Conservation (phyloP, 495 filamentous ascomycete genomes). For the Penicillium salamii region DNA sequence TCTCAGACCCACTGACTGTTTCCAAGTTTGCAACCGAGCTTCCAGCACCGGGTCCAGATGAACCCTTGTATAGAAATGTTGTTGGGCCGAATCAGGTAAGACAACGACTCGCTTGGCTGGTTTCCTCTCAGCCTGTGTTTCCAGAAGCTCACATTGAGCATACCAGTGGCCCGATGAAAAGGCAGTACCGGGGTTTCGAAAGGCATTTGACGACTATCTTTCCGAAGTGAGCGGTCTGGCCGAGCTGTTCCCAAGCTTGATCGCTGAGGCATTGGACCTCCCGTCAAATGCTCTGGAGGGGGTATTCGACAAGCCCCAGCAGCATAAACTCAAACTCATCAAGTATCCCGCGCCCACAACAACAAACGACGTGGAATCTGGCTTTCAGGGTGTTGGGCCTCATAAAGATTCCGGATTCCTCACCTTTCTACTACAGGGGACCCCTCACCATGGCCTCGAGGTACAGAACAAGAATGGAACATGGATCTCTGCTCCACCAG, state of each 20-base stretch:
- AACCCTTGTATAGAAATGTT: slow-evolving; percentile 77
- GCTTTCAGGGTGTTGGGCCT: slow-evolving; percentile 70
- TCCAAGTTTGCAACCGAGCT: slow-evolving; percentile 58
- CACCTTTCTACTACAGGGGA: slow-evolving; percentile 83
- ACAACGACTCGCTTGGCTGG: too few relatives aligned
- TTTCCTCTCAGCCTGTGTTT: too few relatives aligned
- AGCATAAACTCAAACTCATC: slow-evolving; percentile 89
- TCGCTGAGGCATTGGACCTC: slow-evolving; percentile 84
- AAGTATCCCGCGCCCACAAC: slow-evolving; percentile 69
- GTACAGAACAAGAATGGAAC: slow-evolving; percentile 79
- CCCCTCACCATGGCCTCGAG: slow-evolving; percentile 76
- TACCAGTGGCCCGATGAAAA: slow-evolving; percentile 71
- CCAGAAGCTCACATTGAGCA: not conserved
- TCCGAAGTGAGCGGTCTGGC: slow-evolving; percentile 64
- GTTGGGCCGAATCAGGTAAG: slow-evolving; percentile 67
- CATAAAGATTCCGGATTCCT: slow-evolving; percentile 93
- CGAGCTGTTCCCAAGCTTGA: slow-evolving; percentile 74
- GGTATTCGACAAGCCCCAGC: slow-evolving; percentile 73
- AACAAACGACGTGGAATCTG: slow-evolving; percentile 9
- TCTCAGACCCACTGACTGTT: not conserved
- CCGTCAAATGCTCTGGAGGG: slow-evolving; percentile 66
- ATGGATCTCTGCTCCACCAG: slow-evolving; percentile 66
- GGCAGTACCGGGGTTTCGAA: slow-evolving; percentile 68
- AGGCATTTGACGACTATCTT: slow-evolving; percentile 72
- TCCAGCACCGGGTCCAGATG: slow-evolving; percentile 55